Percentiles rank a stretch among this genome's conserved stretches.
phyloP scores from a whole-genome alignment of 2,329 filamentous ascomycete species.

The Aaosphaeria arxii region DNA sequence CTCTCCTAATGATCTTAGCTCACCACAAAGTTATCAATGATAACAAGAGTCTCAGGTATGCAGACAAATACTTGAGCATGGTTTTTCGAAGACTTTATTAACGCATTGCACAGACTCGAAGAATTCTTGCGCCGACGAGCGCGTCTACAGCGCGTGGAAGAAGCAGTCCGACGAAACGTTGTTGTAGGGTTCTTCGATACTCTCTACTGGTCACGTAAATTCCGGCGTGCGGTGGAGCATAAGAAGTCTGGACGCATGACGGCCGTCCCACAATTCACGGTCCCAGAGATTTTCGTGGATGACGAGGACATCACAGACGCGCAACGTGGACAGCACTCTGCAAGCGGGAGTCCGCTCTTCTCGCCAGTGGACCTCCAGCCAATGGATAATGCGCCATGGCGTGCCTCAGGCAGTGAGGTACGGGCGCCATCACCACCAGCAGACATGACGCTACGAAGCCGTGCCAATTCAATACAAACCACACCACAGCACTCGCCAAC shows the following conservation, averaged over 20 bases:
- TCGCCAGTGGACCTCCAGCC: conserved; percentile 26
- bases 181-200: conserved; percentile 97
- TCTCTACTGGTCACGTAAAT: conserved; percentile 79
- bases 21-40: conserved; percentile 99
- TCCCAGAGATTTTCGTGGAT: conserved; percentile 89
- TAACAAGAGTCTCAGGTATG: conserved; percentile 83
- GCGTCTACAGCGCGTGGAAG: conserved; percentile 87
- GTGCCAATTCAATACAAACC: conserved; percentile 38
- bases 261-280: conserved; percentile 71
- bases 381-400: conserved; percentile 17
- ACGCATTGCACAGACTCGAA: conserved; percentile 62
- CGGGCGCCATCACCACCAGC: conserved; percentile 23
- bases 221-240: conserved; percentile 70
- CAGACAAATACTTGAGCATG: neutral
- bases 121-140: conserved; percentile 91
- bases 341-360: conserved; percentile 32
- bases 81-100: neutral
- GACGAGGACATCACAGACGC: conserved; percentile 60
- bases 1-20: conserved; percentile 89
- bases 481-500: conserved; percentile 35
- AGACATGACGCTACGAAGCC: conserved; percentile 30
- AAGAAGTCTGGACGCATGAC: conserved; percentile 74
- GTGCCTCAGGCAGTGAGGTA: conserved; percentile 22
- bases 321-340: conserved; percentile 33
- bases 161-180: conserved; percentile 84